Evolutionary conservation across 176 grass and related monocot species (phyloP), one percentile per base, ranked within the genome.

Genomic region (Neostapfia colusana): DNA sequence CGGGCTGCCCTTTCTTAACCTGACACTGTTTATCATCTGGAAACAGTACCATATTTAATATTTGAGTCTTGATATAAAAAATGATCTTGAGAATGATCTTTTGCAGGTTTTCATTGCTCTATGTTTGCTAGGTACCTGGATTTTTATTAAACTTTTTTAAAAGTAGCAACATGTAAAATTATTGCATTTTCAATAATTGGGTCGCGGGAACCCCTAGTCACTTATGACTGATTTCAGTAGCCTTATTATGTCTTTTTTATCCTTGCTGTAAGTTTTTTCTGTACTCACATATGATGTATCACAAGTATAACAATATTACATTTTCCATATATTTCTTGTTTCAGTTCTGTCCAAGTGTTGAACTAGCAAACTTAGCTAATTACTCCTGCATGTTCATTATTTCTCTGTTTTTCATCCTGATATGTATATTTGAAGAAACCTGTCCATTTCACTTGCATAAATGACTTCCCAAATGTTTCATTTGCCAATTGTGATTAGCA

Each of bases 241-340:
- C 48, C 14, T 37, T 78, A 15, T 64, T 16, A 4, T 48, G 14
- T 26, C 15, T 75, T 67, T 43, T 67, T 20, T 75, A 48, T 75
- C 55, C 40, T 68, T 48, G 7, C 39, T 34, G 46, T 49, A 8
- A 27, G 65, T 28, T 65, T 82, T 82, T 23, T 4, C 25, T 54
- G 20, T 35, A 68, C 37, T 75, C 13, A 9, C 59, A 41, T 20
- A 60, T 46, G n/a, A 76, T 48, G n/a, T n/a, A 6, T 59, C 17
- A 74, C 3, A 38, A 60, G 34, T 24, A 17, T 24, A 48, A 61
- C 21, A 69, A 57, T 35, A n/a, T 27, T 23, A 69, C 18, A 10
- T 15, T 12, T 38, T 1, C 27, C 5, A 18, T 71, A 11, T 45
- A 74, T 39, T 75, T 76, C 8, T 16, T 56, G 26, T 34, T n/a